Evolutionary conservation across 2,329 filamentous ascomycete species (phyloP).

Genomic region (Lachnellula hyalina): DNA sequence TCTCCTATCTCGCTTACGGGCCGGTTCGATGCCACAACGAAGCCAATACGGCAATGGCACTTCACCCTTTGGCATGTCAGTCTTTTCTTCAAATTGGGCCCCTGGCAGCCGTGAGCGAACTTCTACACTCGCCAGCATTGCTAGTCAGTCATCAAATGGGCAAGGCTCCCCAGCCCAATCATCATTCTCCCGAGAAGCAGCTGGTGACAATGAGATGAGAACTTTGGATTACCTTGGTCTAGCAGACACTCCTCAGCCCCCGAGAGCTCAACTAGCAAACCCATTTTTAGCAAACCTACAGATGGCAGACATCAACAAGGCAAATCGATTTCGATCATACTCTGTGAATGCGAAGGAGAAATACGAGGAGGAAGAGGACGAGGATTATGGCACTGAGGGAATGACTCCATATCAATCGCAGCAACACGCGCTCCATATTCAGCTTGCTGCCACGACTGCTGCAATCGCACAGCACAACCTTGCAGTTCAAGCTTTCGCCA

Average conservation of each 20-base stretch:
- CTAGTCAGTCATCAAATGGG: slow-evolving; percentile 86
- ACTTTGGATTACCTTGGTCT: slow-evolving; percentile 94
- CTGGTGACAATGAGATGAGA: slow-evolving; percentile 79
- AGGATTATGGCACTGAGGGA: slow-evolving; percentile 50
- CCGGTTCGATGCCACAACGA: slow-evolving; percentile 90
- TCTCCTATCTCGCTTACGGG: slow-evolving; percentile 77
- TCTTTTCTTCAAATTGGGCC: slow-evolving; percentile 85
- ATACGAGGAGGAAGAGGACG: slow-evolving; percentile 84
- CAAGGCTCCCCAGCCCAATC: slow-evolving; percentile 84
- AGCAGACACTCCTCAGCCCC: slow-evolving; percentile 84
- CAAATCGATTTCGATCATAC: slow-evolving; percentile 90
- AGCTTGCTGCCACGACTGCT: slow-evolving; percentile 58
- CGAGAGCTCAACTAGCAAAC: slow-evolving; percentile 65
- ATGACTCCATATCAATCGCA: slow-evolving; percentile 51
- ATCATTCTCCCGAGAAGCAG: slow-evolving; percentile 77
- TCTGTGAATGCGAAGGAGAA: slow-evolving; percentile 98
- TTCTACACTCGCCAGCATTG: slow-evolving; percentile 74
- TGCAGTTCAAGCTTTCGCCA: slow-evolving; percentile 87
- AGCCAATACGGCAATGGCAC: slow-evolving; percentile 57
- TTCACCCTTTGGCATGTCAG: slow-evolving; percentile 77
- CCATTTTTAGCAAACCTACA: slow-evolving; percentile 62
- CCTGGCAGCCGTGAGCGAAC: slow-evolving; percentile 68
- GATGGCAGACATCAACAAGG: slow-evolving; percentile 67
- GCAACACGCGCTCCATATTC: slow-evolving; percentile 56
- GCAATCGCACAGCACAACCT: slow-evolving; percentile 87